These are phyloP conservation scores for Aspergillus novoparasiticus DNA, from an alignment of 2,329 filamentous ascomycete genomes.

Conservation along the genomic window DNA sequence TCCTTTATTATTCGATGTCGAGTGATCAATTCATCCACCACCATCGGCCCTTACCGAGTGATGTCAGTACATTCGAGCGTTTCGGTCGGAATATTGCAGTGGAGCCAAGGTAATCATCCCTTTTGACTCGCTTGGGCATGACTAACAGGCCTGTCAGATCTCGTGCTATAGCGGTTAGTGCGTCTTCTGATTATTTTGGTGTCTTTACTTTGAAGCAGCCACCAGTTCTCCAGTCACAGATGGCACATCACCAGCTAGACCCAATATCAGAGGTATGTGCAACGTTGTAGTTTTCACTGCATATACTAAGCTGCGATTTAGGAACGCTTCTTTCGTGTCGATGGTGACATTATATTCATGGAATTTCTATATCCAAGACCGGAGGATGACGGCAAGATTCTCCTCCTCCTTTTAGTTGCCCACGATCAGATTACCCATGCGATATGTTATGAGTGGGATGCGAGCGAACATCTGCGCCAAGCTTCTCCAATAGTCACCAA, in stretches of 20 bases:
- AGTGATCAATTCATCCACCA: slow-evolving; percentile 63
- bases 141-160: slow-evolving; percentile 39
- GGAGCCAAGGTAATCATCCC: slow-evolving; percentile 65
- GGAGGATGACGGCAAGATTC: slow-evolving; percentile 68
- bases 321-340: slow-evolving; percentile 56
- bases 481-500: slow-evolving; percentile 31
- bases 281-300: not conserved
- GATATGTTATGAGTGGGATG: slow-evolving; percentile 57
- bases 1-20: slow-evolving; percentile 66
- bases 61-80: slow-evolving; percentile 55
- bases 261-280: slow-evolving; percentile 62
- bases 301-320: slow-evolving; percentile 19
- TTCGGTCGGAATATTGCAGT: slow-evolving; percentile 71
- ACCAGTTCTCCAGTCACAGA: slow-evolving; percentile 52
- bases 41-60: slow-evolving; percentile 61
- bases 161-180: slow-evolving; percentile 67
- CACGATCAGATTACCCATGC: slow-evolving; percentile 49
- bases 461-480: slow-evolving; percentile 38
- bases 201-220: slow-evolving; percentile 70
- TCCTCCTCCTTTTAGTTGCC: slow-evolving; percentile 69
- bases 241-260: slow-evolving; percentile 53
- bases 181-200: slow-evolving; percentile 69
- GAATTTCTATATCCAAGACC: slow-evolving; percentile 77
- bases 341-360: slow-evolving; percentile 80
- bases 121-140: not conserved